Evolutionary conservation across 805 yeast genomes (phyloP).

Genomic region (Metschnikowia anglica): DNA sequence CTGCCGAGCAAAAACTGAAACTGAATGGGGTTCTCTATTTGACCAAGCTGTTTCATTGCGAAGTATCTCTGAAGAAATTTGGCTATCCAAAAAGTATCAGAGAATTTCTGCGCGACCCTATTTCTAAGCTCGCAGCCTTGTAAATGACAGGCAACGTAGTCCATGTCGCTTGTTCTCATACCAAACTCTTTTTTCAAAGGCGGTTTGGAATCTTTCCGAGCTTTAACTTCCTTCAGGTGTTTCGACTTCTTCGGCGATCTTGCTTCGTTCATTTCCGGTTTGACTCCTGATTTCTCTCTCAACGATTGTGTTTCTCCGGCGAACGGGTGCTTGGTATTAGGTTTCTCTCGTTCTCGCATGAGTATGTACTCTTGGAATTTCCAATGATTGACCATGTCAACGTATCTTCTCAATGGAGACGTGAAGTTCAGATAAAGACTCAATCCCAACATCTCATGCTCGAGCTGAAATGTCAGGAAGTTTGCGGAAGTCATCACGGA

Average conservation of each 20-base stretch:
- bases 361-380: slow-evolving; percentile 41
- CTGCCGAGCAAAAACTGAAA: slow-evolving; percentile 25
- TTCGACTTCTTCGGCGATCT: neutral
- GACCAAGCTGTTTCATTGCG: slow-evolving; percentile 17
- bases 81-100: slow-evolving; percentile 40
- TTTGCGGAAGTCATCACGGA: slow-evolving; percentile 54
- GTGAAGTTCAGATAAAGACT: slow-evolving; percentile 70
- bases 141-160: slow-evolving; percentile 42
- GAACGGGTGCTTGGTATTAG: neutral
- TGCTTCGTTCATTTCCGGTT: neutral
- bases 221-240: neutral
- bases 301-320: neutral
- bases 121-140: slow-evolving; percentile 44
- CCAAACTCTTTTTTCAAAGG: slow-evolving; percentile 3
- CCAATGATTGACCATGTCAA: slow-evolving; percentile 63
- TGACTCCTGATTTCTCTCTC: neutral
- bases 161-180: slow-evolving; percentile 25
- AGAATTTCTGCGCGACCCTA: slow-evolving; percentile 27
- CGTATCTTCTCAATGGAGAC: slow-evolving; percentile 36
- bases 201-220: neutral
- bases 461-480: slow-evolving; percentile 42
- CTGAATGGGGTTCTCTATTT: slow-evolving; percentile 22
- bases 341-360: slow-evolving; percentile 1
- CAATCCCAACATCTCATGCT: slow-evolving; percentile 66
- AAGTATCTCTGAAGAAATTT: slow-evolving; percentile 32